Evolutionary conservation across 768 basidiomycete species (phyloP), one percentile per base, ranked within the genome.

Genomic region (Boletus rex-veris): DNA sequence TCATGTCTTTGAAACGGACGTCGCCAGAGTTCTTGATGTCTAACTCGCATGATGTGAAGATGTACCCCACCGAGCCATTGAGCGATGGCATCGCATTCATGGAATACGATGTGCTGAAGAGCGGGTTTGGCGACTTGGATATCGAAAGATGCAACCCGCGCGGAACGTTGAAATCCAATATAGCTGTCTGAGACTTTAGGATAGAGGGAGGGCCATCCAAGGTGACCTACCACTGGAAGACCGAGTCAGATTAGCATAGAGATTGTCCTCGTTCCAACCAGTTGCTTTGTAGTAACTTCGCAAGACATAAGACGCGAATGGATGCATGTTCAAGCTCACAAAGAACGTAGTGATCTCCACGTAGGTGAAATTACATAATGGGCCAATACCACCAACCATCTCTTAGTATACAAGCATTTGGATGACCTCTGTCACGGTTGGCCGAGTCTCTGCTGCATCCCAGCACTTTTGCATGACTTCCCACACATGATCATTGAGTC

Each of bases 241-340:
- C 50, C 91, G 83, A 1, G 92, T 97, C 41, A 98, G 63, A 59
- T 95, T 92, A 3, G 88, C 83, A 64, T 92, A 98, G 19, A 96
- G 77, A 64, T 96, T 96, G 71, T 98, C 95, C 67, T 96, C 92
- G 63, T 93, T 94, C 96, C 96, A 98, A 57, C 92, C 90, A 31
- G 92, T 97, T n/a, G 84, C 85, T 59, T 82, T 81, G 76, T 92
- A 94, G 72, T 96, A 98, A 69, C 80, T 86, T 58, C 88, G 86
- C 36, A 98, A 77, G 52, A 98, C 87, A 74, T 92, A 91, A 14
- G 89, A 82, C 37, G 90, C 86, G 64, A 92, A 92, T 7, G 91
- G 88, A 72, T 91, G 88, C 91, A 92, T 91, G 42, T 50, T 45
- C 28, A 16, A 50, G 43, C 30, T 44, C 26, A 18, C 7, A 11